A percentile compares a stretch with the other conserved stretches of the same genome.
Evolutionary conservation across 345 rosid genomes (phyloP).

Genomic region (Melaleuca quinquenervia): DNA sequence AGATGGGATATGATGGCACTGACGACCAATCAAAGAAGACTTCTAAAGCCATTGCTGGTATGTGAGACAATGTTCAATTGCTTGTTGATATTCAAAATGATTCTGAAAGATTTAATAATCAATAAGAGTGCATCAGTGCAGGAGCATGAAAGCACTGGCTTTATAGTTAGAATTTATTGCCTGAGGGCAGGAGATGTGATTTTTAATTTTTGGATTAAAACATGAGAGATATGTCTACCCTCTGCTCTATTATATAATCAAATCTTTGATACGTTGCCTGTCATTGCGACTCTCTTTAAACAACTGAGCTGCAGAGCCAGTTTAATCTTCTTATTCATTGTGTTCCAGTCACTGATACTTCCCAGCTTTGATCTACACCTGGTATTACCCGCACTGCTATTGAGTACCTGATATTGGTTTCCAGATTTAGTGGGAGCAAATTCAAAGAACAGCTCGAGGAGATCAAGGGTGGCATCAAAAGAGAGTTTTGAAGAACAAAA

Average conservation of each 20-base stretch:
- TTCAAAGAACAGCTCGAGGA: not conserved
- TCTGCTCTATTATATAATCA: not conserved
- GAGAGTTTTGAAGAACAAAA: not conserved
- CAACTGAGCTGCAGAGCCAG: not conserved
- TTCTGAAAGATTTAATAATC: not conserved
- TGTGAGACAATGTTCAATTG: not conserved
- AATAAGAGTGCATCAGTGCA: not conserved
- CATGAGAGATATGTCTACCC: not conserved
- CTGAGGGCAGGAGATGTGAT: not conserved
- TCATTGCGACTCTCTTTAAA: too few species aligned
- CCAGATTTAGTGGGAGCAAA: not conserved
- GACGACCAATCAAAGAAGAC: not conserved
- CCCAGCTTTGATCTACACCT: not conserved
- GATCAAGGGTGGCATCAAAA: not conserved
- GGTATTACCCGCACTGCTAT: not conserved
- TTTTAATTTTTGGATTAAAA: not conserved
- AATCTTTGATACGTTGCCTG: not conserved
- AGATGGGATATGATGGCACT: not conserved
- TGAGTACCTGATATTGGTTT: not conserved
- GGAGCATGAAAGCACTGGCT: not conserved
- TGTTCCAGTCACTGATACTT: not conserved
- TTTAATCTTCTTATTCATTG: not conserved
- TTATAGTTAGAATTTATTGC: not conserved
- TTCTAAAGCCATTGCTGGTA: not conserved
- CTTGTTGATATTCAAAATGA: not conserved